Base-by-base conservation (phyloP, 345 rosid species). In the Orychophragmus violaceus region DNA sequence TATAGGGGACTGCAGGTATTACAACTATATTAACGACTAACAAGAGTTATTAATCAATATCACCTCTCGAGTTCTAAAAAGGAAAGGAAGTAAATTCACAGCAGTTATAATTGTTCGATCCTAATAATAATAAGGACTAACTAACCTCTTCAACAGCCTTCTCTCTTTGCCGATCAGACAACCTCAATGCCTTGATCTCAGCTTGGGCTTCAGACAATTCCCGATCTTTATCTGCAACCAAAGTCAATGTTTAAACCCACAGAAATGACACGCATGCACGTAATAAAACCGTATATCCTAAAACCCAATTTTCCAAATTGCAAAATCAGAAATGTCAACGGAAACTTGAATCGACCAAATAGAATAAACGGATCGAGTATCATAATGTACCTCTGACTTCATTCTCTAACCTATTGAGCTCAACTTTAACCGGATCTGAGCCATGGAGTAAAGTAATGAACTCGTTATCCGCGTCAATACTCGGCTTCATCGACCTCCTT, bases 141-240 rank as follows among this genome's bases (percentile, higher is more conserved):
- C 35, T 59, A 53, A 94, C 99, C 99, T 94, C 99, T 72, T 94
- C 99, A 23, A 90, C 97, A n/a, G 99, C 99, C 73, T 94, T 94
- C 74, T 94, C 95, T 79, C 93, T 77, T 10, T 76, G 89, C 6
- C 99, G 74, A 68, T 94, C 99, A 33, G 99, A 90, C 11, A 85
- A 74, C 74, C 79, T 87, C 78, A 90, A 81, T 0, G 96, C 99
- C 73, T 79, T 94, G 76, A 94, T 94, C 88, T 90, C 97, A 10
- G 96, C 90, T 66, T 88, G 97, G 3, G 99, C 83, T 77, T 90
- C 97, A 44, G 89, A 89, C 32, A 94, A 73, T 75, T 90, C 99
- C 56, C 99, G 82, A 66, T 94, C 96, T 90, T 94, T 94, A 82
- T 94, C 99, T 94, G 62, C 57, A 72, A 17, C 53, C 23, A 53